Percentiles rank a stretch among this genome's conserved stretches.
phyloP scores from a whole-genome alignment of 768 basidiomycete genomes.

The Xanthoconium purpureum region DNA sequence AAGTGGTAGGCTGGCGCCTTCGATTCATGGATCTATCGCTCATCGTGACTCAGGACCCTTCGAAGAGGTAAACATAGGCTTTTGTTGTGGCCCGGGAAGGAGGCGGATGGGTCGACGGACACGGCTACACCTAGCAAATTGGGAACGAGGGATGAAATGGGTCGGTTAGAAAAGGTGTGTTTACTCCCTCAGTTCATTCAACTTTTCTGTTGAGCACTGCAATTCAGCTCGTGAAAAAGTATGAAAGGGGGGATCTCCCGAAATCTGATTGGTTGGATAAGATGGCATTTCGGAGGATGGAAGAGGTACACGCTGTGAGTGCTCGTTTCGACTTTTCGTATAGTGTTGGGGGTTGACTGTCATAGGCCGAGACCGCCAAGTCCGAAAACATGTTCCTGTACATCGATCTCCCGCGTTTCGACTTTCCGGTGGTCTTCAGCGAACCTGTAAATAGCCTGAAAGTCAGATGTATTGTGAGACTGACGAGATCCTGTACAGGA shows the following conservation, averaged over 20 bases:
- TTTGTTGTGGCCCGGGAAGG: slow-evolving; percentile 74
- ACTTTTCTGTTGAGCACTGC: neutral
- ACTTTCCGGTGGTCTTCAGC: slow-evolving; percentile 94
- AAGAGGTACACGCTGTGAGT: slow-evolving; percentile 86
- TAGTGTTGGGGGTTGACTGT: neutral
- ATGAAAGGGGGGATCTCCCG: slow-evolving; percentile 88
- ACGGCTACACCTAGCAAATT: slow-evolving; percentile 86
- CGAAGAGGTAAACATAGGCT: slow-evolving; percentile 90
- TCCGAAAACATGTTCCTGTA: slow-evolving; percentile 95
- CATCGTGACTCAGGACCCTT: slow-evolving; percentile 58
- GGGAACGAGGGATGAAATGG: slow-evolving; percentile 86
- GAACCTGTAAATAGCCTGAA: slow-evolving; percentile 61
- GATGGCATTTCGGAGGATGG: slow-evolving; percentile 90
- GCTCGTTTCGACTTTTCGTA: neutral
- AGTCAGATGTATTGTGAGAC: neutral
- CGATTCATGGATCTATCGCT: neutral
- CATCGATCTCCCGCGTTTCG: slow-evolving; percentile 92
- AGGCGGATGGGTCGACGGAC: slow-evolving; percentile 83
- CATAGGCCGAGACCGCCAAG: slow-evolving; percentile 85
- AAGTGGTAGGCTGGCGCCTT: slow-evolving; percentile 61
- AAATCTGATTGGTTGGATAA: slow-evolving; percentile 97
- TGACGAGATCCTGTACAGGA: slow-evolving; percentile 34
- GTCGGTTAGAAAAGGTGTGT: slow-evolving; percentile 82
- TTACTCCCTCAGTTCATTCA: neutral
- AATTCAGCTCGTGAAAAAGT: slow-evolving; percentile 83